Conservation (phyloP, 805 yeast species). For the Lipomyces sp. region DNA sequence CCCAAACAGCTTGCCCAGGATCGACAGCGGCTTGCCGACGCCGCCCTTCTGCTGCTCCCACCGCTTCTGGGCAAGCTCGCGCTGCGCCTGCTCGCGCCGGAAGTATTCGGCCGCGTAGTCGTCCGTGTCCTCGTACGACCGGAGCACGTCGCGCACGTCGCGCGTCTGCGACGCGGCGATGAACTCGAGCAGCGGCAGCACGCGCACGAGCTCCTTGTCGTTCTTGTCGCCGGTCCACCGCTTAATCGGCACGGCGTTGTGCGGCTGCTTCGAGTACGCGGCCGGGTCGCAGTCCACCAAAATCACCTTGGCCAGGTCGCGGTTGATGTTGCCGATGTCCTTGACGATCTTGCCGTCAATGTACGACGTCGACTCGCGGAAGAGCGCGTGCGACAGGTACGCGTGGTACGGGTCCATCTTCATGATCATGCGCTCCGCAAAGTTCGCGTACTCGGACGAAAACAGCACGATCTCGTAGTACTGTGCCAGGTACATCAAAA, state of each 20-base stretch:
- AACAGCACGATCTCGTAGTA: conserved; percentile 94
- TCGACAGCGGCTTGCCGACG: conserved; percentile 8
- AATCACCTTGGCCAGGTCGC: conserved; percentile 80
- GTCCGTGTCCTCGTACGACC: conserved; percentile 63
- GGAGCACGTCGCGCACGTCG: conserved; percentile 86
- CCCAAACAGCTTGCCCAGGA: conserved; percentile 30
- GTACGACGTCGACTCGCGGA: conserved; percentile 86
- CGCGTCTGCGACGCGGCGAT: conserved; percentile 79
- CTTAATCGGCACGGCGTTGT: conserved; percentile 80
- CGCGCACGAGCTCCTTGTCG: conserved; percentile 65
- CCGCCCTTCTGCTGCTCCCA: conserved; percentile 41
- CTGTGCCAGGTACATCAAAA: conserved; percentile 88
- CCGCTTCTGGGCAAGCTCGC: conserved; percentile 52
- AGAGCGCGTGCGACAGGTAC: conserved; percentile 78
- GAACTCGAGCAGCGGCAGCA: conserved; percentile 93
- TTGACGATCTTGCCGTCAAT: conserved; percentile 86
- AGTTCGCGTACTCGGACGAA: conserved; percentile 78
- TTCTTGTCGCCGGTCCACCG: conserved; percentile 87
- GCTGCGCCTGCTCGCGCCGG: conserved; percentile 69
- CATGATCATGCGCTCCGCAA: conserved; percentile 76
- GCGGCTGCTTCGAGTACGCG: conserved; percentile 79
- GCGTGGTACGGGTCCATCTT: conserved; percentile 94
- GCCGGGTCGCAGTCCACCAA: conserved; percentile 75
- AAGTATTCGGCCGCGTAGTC: conserved; percentile 76
- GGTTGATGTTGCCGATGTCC: conserved; percentile 84